Percentiles rank a stretch among this genome's conserved stretches.
Evolutionary conservation across 2,329 filamentous ascomycete genomes (phyloP).

Genomic region (Cladosporium sp.): DNA sequence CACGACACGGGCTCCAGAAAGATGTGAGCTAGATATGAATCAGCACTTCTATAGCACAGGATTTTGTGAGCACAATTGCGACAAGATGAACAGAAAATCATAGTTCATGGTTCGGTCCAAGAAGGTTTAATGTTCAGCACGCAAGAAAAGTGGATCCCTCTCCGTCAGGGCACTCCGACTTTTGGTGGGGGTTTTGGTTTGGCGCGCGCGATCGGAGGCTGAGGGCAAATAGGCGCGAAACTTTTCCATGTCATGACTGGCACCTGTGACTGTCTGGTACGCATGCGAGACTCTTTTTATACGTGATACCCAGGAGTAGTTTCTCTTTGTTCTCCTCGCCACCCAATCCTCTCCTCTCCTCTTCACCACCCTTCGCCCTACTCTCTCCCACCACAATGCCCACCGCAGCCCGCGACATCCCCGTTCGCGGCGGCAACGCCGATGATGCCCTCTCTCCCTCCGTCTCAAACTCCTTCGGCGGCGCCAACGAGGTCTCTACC

Average conservation of each 20-base stretch:
- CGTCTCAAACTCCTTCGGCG: constrained; percentile 40
- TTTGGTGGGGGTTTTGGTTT: constrained; percentile 11
- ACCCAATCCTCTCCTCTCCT: neutral
- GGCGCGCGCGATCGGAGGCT: constrained; percentile 6
- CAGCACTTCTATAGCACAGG: too few relatives aligned
- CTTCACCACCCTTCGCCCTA: neutral
- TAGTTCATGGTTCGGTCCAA: neutral
- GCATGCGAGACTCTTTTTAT: constrained; percentile 1
- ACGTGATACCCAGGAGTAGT: neutral
- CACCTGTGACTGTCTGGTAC: constrained; percentile 2
- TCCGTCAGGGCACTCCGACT: neutral
- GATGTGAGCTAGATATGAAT: too few relatives aligned
- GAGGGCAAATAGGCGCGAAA: constrained; percentile 5
- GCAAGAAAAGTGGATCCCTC: constrained; percentile 4
- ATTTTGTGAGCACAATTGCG: too few relatives aligned
- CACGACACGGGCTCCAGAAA: too few relatives aligned
- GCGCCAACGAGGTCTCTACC: constrained; percentile 63
- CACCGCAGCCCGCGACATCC: constrained; percentile 37
- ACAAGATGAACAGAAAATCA: too few relatives aligned
- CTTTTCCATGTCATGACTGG: constrained; percentile 10
- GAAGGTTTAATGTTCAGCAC: neutral
- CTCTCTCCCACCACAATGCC: constrained; percentile 31
- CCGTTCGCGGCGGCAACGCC: constrained; percentile 30
- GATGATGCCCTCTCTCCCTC: constrained; percentile 21
- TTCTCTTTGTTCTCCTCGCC: constrained; percentile 1